Conservation (phyloP, 2,329 filamentous ascomycete species). For the Fusarium succisae region DNA sequence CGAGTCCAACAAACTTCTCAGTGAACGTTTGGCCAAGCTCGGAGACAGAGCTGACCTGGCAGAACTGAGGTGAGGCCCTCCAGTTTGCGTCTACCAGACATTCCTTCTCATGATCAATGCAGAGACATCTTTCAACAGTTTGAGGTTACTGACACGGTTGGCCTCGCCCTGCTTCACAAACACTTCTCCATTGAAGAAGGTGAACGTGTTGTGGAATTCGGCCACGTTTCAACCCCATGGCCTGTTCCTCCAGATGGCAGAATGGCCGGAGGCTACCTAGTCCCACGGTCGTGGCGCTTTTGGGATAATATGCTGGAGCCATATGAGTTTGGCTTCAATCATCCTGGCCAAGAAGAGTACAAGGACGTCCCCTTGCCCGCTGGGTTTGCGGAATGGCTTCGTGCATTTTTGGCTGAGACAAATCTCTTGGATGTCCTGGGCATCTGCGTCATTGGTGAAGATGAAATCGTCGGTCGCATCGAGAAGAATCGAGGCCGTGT, state of each 20-base stretch:
- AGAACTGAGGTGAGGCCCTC: neutral
- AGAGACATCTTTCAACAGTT: neutral
- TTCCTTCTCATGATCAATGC: neutral
- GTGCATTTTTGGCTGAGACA: neutral
- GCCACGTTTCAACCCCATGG: neutral
- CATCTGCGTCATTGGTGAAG: neutral
- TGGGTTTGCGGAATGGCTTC: neutral
- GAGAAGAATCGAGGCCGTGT: neutral
- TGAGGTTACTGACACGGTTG: neutral
- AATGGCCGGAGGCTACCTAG: neutral
- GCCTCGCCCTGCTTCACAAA: neutral
- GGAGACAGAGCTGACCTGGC: neutral
- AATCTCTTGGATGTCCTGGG: neutral
- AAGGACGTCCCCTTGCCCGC: neutral
- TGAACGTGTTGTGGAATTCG: neutral
- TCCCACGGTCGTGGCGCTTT: neutral
- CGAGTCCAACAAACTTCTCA: neutral
- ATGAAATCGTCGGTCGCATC: neutral
- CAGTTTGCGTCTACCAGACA: fast-evolving
- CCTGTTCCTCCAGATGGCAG: neutral
- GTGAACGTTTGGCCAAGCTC: neutral
- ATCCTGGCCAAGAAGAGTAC: neutral
- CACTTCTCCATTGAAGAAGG: neutral
- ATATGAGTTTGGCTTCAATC: neutral
- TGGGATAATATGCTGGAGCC: neutral